Base-by-base conservation (phyloP, 2,329 filamentous ascomycete genomes). In the Ophiostoma himal-ulmi region DNA sequence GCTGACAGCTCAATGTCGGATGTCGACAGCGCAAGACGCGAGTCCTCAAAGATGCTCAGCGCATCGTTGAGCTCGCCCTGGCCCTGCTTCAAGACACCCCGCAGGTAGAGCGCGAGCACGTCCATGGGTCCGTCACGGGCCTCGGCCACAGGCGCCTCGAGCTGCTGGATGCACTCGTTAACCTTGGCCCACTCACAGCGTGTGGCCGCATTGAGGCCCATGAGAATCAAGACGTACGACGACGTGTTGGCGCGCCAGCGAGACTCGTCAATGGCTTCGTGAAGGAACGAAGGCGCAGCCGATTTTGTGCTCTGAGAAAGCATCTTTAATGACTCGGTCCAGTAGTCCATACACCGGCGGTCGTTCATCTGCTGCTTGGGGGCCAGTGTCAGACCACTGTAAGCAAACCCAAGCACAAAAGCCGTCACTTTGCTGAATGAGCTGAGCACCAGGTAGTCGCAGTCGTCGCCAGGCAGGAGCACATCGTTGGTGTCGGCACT, bases 71-170 rank as follows among this genome's bases (percentile, higher is more conserved):
- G 83, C 73, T 93, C 84, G 20, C 93, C 93, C 5, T 85, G 89
- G 22, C 90, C 91, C 80, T 97, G 94, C 69, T 88, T 83, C 74
- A 93, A 90, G 8, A 91, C 85, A 0, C 91, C 94, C 0, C 85
- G 83, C 22, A 97, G 86, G 78, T 97, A 97, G 62, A 86, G 81
- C 7, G 86, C 83, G 64, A 91, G 82, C 44, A 87, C 81, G 34
- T 79, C 78, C 48, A 88, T 83, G 1, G 82, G 82, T 73, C 76
- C 81, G 77, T 81, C 82, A 72, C 75, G 80, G 72, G 77, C 78
- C 41, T 79, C 78, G 64, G 76, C 77, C 67, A 82, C 77, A 44
- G 83, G 80, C 69, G 76, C 78, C 68, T 84, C 82, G 14, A 91
- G 79, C 64, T 84, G 82, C 14, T 83, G 79, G 22, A 92, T 78